These are phyloP conservation scores for Quercus parvula DNA, from an alignment of 306 rosid species.

Conservation along the genomic window DNA sequence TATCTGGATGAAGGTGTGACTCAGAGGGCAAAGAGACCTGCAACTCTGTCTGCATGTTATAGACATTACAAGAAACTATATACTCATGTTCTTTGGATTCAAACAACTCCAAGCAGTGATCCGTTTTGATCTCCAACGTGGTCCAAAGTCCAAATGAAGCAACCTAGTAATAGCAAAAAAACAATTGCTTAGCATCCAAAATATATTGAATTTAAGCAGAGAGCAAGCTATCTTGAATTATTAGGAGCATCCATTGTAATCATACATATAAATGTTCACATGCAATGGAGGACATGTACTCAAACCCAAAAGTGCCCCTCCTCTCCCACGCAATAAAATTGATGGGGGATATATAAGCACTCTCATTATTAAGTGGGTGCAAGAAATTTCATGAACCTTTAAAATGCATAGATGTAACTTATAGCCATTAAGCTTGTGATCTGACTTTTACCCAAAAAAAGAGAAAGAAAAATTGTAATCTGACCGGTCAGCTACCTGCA, in stretches of 20 bases:
- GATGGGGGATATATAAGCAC: not conserved
- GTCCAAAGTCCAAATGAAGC: not conserved
- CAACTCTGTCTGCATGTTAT: constrained; percentile 51
- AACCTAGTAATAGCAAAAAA: constrained; percentile 2
- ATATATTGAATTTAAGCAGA: not conserved
- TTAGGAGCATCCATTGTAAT: not conserved
- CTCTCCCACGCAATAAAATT: not conserved
- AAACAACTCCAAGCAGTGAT: not conserved
- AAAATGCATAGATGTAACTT: not conserved
- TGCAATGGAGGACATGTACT: not conserved
- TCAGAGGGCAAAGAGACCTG: constrained; percentile 36
- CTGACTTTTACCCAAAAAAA: no score
- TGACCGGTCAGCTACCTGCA: not conserved
- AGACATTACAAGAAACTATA: constrained; percentile 19
- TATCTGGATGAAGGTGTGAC: constrained; percentile 42
- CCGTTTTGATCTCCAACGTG: not conserved
- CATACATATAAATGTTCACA: not conserved
- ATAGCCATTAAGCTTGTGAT: not conserved
- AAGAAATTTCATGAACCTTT: not conserved
- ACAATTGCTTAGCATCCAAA: not conserved
- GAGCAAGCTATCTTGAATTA: not conserved
- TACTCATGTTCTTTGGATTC: constrained; percentile 16
- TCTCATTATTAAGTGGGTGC: not conserved
- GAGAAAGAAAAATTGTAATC: not conserved
- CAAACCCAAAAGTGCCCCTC: not conserved